Base-by-base conservation (phyloP, 1,284 basidiomycete genomes). In the Pascua sp. region DNA sequence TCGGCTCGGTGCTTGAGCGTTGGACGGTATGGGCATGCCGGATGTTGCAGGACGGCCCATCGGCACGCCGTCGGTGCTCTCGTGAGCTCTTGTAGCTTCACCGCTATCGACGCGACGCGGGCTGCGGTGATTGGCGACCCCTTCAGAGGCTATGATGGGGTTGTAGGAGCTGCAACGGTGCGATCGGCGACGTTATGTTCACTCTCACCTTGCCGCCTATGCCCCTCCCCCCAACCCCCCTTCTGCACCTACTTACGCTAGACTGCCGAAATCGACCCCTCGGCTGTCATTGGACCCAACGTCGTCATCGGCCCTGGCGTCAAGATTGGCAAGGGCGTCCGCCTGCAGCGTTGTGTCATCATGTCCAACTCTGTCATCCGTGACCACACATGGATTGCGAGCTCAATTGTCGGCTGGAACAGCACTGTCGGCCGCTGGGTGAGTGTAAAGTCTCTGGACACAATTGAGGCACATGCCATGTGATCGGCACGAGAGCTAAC, bases 371-470 rank as follows among this genome's bases (percentile, higher is more conserved):
- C 80, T 16, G 69, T 70, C 46, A 72, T 81, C 62, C 78, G 80
- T 62, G 81, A 81, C 64, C 80, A 82, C 70, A 68, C 80, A 15
- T 82, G 79, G 79, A 76, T 82, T 55, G 79, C 79, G 62, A 77
- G 73, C 62, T 79, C 79, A 15, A 82, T 82, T 64, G 69, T 80
- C 56, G 81, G 81, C 38, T 82, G 81, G 81, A 80, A 81, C 74
- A 79, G 76, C 55, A 79, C 77, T 32, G 80, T 81, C 60, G 81
- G 81, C 16, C 73, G 78, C 68, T 81, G 80, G 80, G 75, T 76
- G 57, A 63, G 75, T 67, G 3, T 10, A 17, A 49, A 40, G 18
- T 39, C n/a, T 16, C 15, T 43, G 2, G 12, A 8, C n/a, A 16
- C 42, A 43, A 15, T 43, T n/a, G 8, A 32, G 7, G 24, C 15